A percentile compares a stretch with the other conserved stretches of the same genome.
Conservation (phyloP, 1,284 basidiomycete species). For the Erythrobasidium hasegawianum region DNA sequence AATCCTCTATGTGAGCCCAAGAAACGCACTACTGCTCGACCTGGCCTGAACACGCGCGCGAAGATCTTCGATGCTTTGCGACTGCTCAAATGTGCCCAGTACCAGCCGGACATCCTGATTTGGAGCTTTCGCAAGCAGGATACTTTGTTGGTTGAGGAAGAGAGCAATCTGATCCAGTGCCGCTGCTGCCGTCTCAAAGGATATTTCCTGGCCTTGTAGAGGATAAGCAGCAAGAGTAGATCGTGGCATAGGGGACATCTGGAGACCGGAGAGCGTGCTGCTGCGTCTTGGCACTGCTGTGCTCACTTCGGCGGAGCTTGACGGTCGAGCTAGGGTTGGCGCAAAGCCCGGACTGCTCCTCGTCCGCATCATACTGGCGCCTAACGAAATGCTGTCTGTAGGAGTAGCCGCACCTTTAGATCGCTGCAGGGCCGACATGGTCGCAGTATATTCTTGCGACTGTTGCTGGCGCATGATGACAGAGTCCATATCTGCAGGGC, state of each 20-base stretch:
- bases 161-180: conserved; percentile 15
- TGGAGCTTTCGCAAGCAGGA: neutral
- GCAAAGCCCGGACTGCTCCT: conserved; percentile 26
- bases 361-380: conserved; percentile 7
- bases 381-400: neutral
- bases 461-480: no score
- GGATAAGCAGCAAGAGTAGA: neutral
- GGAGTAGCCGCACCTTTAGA: no score
- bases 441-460: no score
- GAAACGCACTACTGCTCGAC: no score
- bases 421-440: no score
- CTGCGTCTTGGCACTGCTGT: neutral
- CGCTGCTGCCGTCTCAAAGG: conserved; percentile 8
- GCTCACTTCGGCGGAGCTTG: neutral
- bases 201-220: neutral
- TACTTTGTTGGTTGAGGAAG: conserved; percentile 11
- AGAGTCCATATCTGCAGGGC: neutral
- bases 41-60: conserved; percentile 1
- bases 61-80: conserved; percentile 20
- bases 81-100: conserved; percentile 27
- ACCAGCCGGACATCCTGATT: conserved; percentile 4
- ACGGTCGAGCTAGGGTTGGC: neutral
- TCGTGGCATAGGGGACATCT: neutral
- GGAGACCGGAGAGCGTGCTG: neutral
- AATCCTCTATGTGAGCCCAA: no score